Evolutionary conservation across 1,284 basidiomycete species (phyloP).

Genomic region (Inonotus obliquus): DNA sequence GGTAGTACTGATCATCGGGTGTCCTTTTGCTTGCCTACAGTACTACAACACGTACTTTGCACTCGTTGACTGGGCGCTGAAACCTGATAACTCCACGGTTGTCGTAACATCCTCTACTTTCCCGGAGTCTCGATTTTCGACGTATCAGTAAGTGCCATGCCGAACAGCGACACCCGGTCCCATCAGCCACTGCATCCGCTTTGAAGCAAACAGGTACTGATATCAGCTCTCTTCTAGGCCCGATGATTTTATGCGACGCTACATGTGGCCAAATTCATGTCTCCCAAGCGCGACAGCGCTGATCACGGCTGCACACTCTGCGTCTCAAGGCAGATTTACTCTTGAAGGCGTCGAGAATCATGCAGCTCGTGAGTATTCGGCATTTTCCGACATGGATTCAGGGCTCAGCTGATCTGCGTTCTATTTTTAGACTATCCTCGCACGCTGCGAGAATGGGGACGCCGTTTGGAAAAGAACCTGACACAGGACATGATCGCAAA

Average conservation of each 20-base stretch:
- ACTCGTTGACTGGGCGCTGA: constrained; percentile 41
- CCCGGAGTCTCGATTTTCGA: constrained; percentile 36
- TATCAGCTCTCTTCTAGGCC: constrained; percentile 23
- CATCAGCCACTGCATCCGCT: not conserved
- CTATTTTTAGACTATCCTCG: constrained; percentile 38
- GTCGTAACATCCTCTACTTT: constrained; percentile 50
- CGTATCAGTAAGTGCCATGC: constrained; percentile 23
- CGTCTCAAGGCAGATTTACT: constrained; percentile 70
- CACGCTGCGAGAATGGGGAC: constrained; percentile 45
- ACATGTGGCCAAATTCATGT: constrained; percentile 92
- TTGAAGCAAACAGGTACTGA: not conserved
- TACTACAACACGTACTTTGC: constrained; percentile 75
- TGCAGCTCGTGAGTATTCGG: constrained; percentile 33
- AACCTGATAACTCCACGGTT: constrained; percentile 34
- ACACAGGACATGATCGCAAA: constrained; percentile 18
- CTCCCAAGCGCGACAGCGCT: constrained; percentile 77
- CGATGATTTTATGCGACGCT: constrained; percentile 79
- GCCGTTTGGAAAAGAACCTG: constrained; percentile 26
- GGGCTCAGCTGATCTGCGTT: not conserved
- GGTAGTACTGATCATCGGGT: not conserved
- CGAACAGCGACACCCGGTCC: not conserved
- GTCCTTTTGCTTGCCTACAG: constrained; percentile 20
- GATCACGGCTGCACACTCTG: constrained; percentile 59
- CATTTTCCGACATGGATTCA: not conserved
- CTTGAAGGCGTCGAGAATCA: constrained; percentile 86